Percentiles rank a stretch among this genome's conserved stretches.
Evolutionary conservation across 352 stramenopile genomes (phyloP).

Genomic region (Pythium aristosporum): DNA sequence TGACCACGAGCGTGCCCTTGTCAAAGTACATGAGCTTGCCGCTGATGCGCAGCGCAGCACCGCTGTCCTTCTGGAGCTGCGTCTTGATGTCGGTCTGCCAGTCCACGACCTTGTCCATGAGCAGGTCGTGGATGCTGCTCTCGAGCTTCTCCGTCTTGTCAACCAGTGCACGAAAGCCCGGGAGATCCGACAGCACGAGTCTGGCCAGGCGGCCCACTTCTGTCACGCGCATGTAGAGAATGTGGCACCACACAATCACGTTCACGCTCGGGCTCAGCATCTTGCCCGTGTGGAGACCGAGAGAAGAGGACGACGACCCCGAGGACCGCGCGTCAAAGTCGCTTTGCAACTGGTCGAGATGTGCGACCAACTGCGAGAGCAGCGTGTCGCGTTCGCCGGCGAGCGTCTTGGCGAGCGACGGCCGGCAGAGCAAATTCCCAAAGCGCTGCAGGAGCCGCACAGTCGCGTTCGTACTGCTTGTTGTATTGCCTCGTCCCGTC

Average conservation of each 20-base stretch:
- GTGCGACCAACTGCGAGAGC: conserved; percentile 78
- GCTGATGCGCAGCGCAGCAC: conserved; percentile 63
- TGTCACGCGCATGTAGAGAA: conserved; percentile 56
- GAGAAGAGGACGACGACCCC: not conserved
- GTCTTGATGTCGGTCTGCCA: conserved; percentile 84
- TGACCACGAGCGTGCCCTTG: conserved; percentile 87
- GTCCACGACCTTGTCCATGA: conserved; percentile 80
- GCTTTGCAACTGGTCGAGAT: conserved; percentile 87
- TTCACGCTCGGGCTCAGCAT: conserved; percentile 85
- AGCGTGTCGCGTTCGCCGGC: conserved; percentile 85
- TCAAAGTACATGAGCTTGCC: conserved; percentile 93
- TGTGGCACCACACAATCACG: conserved; percentile 83
- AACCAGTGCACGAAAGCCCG: conserved; percentile 49
- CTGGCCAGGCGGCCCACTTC: conserved; percentile 50
- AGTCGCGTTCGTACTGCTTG: conserved; percentile 44
- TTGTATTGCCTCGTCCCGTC: conserved; percentile 34
- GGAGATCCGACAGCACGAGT: conserved; percentile 66
- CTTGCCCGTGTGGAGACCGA: conserved; percentile 63
- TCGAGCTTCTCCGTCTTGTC: conserved; percentile 58
- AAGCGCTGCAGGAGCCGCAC: conserved; percentile 88
- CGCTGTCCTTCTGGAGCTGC: conserved; percentile 60
- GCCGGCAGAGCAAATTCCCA: conserved; percentile 73
- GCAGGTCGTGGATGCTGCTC: conserved; percentile 53
- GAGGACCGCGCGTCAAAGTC: conserved; percentile 72
- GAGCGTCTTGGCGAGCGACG: conserved; percentile 75